Evolutionary conservation across 257 asterid species (phyloP), one percentile per base, ranked within the genome.

Genomic region (Penstemon eatonii): DNA sequence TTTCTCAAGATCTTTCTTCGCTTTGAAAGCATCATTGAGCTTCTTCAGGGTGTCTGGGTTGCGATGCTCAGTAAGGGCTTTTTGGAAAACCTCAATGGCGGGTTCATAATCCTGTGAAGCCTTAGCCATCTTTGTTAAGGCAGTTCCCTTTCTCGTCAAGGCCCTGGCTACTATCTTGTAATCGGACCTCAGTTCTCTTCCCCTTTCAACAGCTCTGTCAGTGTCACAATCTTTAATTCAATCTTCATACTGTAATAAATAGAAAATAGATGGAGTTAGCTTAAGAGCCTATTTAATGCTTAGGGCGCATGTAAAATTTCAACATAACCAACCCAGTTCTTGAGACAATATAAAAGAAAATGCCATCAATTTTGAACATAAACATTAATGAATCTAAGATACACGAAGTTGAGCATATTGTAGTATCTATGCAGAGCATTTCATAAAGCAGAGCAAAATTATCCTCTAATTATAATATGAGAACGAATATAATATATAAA

Each of bases 141-240:
- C 99, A 59, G 89, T 79, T 44, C 99, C 99, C 78, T 93, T 93
- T 58, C 99, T 83, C 10, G 99, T 93, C 68, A 93, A 75, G 10
- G 99, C 97, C 84, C 90, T 85, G 25, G 99, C 95, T 19, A 93
- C 18, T 96, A 93, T 88, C 86, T 93, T 93, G 76, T 3, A 90
- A 78, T 93, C 99, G 0, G 92, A 78, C 74, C 97, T 90, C 53
- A 93, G 73, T 63, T 90, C 97, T 74, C 99, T 73, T 4, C 97
- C 97, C 75, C 95, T 90, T 76, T 93, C 97, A 25, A 93, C 96
- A 55, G 99, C 99, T 75, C 83, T 79, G 71, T 93, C 97, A 53
- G 82, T 79, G 71, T 93, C 97, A 53, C 99, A 93, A 78, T 93
- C 99, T 73, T 87, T 84, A 37, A 93, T 84, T 81, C 97, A 85